Conservation (phyloP, 495 filamentous ascomycete species). For the Daldinia caldariorum region DNA sequence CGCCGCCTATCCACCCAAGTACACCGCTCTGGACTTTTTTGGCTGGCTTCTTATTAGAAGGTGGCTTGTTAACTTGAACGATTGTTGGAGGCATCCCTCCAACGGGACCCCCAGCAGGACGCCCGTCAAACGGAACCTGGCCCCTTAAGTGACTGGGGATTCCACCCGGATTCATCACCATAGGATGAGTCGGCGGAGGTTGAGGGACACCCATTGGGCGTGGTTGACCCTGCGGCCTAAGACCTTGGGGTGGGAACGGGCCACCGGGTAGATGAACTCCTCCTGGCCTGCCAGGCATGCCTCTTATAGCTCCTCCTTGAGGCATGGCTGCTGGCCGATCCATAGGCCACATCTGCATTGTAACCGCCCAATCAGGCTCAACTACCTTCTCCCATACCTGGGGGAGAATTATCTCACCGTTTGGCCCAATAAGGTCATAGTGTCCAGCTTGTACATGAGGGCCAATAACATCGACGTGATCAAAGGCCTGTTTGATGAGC, state of each 20-base stretch:
- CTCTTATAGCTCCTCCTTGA: conserved; percentile 21
- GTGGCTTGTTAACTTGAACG: conserved; percentile 13
- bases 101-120: not conserved
- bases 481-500: conserved; percentile 86
- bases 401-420: conserved; percentile 88
- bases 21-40: conserved; percentile 43
- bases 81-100: conserved; percentile 5
- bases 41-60: conserved; percentile 37
- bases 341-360: conserved; percentile 98
- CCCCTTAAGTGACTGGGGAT: conserved; percentile 4
- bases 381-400: conserved; percentile 87
- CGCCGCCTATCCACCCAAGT: conserved; percentile 54
- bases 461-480: conserved; percentile 83
- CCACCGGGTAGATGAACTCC: conserved; percentile 4
- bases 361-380: conserved; percentile 87
- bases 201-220: conserved; percentile 4
- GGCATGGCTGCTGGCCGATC: conserved; percentile 44
- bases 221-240: conserved; percentile 1
- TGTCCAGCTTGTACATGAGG: conserved; percentile 85
- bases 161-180: conserved; percentile 15
- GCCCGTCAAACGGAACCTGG: not conserved
- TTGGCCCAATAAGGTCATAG: conserved; percentile 84
- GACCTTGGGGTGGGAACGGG: conserved; percentile 9
- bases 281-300: conserved; percentile 12
- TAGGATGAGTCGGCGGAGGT: conserved; percentile 27